Evolutionary conservation across 1,139 yeast genomes (phyloP).

Genomic region (Yamadazyma conglobata): DNA sequence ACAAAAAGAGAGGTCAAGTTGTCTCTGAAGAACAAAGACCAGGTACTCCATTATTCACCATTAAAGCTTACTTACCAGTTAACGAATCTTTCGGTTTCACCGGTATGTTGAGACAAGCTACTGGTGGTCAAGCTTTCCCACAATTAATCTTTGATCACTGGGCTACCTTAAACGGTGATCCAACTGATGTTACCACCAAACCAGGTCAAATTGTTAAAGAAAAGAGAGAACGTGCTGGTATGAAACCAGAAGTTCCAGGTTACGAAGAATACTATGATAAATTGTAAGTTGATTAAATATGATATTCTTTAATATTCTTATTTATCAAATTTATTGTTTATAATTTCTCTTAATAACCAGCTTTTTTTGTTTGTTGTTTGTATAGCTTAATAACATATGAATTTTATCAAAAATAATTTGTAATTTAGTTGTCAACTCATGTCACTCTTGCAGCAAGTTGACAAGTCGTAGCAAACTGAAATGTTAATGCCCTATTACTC

Average conservation of each 20-base stretch:
- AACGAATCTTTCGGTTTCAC: slow-evolving; percentile 99
- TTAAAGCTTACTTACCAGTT: slow-evolving; percentile 99
- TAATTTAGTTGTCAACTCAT: neutral
- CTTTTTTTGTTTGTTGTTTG: slow-evolving; percentile 14
- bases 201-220: slow-evolving; percentile 90
- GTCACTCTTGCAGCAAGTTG: neutral
- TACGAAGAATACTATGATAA: slow-evolving; percentile 99
- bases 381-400: slow-evolving; percentile 14
- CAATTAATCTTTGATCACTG: slow-evolving; percentile 99
- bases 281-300: slow-evolving; percentile 55
- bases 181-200: slow-evolving; percentile 86
- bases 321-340: neutral
- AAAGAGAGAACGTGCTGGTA: slow-evolving; percentile 96
- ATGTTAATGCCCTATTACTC: neutral
- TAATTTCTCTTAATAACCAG: neutral
- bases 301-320: neutral
- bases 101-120: slow-evolving; percentile 98
- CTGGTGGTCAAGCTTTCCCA: slow-evolving; percentile 99
- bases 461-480: neutral
- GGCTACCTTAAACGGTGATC: slow-evolving; percentile 88
- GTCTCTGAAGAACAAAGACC: slow-evolving; percentile 99
- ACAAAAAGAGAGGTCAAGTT: slow-evolving; percentile 99
- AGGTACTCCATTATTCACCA: slow-evolving; percentile 99
- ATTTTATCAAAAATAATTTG: slow-evolving; percentile 4
- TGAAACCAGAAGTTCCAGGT: slow-evolving; percentile 97